Base-by-base conservation (phyloP, 805 yeast species). In the Yamadazyma phyllophila region DNA sequence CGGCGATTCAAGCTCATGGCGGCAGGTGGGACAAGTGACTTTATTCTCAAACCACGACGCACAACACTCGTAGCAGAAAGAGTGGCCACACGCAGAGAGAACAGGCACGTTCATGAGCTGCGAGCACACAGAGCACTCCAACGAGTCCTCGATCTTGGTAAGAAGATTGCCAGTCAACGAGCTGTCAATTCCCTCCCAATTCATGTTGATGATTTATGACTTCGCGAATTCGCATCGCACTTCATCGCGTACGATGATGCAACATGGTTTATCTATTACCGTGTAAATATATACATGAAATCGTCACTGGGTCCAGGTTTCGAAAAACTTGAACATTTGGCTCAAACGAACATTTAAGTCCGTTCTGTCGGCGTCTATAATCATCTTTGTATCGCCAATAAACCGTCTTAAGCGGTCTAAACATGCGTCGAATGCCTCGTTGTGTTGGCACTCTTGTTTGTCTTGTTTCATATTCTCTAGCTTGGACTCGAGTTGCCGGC, bases 21-120 rank as follows among this genome's bases (percentile, higher is more conserved):
- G 71, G 55, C 92, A 85, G 7, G 82, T 68, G 0, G 94, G 92
- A 61, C 94, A 85, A n/a, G 78, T 71, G 43, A 74, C 65, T 45
- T 76, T 78, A 35, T 66, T 73, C 12, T 66, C 66, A 38, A 84
- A 76, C 92, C 94, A 85, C 17, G 74, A 71, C 14, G 69, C 65
- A n/a, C 84, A 58, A 58, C 92, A 68, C 16, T 67, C 76, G 58
- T 85, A 85, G 61, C 92, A 86, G 54, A 80, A 85, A 26, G 85
- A 77, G 58, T 86, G 94, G 2, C 92, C 92, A 65, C 94, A 86
- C 10, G 69, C 61, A 0, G 81, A 69, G 54, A 79, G 67, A 54
- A 81, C 78, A 1, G 94, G 92, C 2, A 76, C 75, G 50, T 72
- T 76, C 85, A 85, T 80, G 41, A 77, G 63, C 43, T 85, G 92